These are phyloP conservation scores for Triticum urartu DNA, from an alignment of 176 grass and related monocot genomes.

Conservation along the genomic window DNA sequence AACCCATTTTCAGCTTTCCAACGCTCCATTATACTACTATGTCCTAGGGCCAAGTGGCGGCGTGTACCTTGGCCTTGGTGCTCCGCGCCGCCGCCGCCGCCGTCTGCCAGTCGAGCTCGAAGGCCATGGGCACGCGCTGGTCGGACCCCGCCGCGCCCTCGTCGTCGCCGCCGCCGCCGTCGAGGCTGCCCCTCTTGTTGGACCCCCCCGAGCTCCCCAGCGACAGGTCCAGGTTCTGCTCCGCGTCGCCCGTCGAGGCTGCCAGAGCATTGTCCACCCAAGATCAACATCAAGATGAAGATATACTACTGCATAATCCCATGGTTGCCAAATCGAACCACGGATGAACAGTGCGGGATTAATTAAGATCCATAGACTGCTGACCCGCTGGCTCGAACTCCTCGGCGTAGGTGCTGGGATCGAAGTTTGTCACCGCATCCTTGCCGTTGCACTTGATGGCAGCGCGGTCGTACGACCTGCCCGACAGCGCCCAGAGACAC, in stretches of 20 bases:
- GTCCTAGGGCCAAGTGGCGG: neutral
- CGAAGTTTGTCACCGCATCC: conserved; percentile 82
- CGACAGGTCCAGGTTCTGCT: conserved; percentile 88
- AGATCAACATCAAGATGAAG: neutral
- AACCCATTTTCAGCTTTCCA: neutral
- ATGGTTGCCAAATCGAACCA: neutral
- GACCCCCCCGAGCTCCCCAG: conserved; percentile 68
- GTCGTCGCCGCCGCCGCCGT: conserved; percentile 30
- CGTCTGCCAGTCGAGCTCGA: conserved; percentile 62
- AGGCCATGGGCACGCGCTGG: conserved; percentile 56
- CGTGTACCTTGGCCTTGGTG: conserved; percentile 67
- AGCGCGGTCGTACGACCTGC: conserved; percentile 78
- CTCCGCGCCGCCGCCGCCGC: conserved; percentile 28
- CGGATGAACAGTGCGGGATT: neutral
- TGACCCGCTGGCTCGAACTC: conserved; percentile 49
- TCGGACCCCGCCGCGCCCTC: conserved; percentile 35
- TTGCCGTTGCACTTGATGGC: conserved; percentile 91
- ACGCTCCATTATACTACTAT: neutral
- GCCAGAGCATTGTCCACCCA: neutral
- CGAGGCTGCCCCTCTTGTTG: conserved; percentile 51
- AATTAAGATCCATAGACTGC: neutral
- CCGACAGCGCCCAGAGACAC: conserved; percentile 27
- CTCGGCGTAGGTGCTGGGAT: conserved; percentile 68
- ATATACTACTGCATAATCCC: neutral
- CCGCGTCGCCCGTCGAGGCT: conserved; percentile 15